Conservation (phyloP, 768 basidiomycete genomes). For the Xerocomellus intermedius region DNA sequence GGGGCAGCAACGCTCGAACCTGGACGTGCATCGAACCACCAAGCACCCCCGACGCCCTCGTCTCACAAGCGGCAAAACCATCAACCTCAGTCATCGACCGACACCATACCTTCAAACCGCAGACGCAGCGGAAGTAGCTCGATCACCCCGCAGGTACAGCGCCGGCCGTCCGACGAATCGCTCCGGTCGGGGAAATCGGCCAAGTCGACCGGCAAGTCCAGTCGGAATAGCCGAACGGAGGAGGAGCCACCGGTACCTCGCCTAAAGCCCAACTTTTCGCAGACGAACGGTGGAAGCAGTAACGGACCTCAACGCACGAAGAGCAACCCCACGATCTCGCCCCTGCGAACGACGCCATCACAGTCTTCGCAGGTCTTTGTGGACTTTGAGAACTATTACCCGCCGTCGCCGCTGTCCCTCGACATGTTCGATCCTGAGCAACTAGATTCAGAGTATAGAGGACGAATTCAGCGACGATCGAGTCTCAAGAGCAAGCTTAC, state of each 20-base stretch:
- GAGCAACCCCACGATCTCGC: constrained; percentile 46
- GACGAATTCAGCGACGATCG: constrained; percentile 28
- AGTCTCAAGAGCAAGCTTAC: constrained; percentile 35
- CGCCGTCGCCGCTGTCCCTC: constrained; percentile 30
- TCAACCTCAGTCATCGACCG: constrained; percentile 31
- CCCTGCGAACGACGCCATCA: constrained; percentile 20
- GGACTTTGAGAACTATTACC: constrained; percentile 23
- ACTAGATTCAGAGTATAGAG: constrained; percentile 25
- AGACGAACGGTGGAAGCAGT: constrained; percentile 11
- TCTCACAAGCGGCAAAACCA: constrained; percentile 25
- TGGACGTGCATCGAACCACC: constrained; percentile 28
- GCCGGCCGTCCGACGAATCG: constrained; percentile 40
- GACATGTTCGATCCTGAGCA: constrained; percentile 26
- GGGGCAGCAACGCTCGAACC: constrained; percentile 19
- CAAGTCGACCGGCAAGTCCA: constrained; percentile 32
- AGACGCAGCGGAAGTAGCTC: constrained; percentile 30
- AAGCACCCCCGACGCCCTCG: constrained; percentile 17
- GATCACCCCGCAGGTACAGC: constrained; percentile 20
- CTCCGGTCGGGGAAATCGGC: constrained; percentile 40
- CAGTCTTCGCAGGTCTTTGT: constrained; percentile 28
- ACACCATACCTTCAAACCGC: constrained; percentile 20
- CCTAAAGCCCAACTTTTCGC: constrained; percentile 27
- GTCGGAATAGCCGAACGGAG: constrained; percentile 27
- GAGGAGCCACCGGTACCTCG: constrained; percentile 32
- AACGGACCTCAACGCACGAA: constrained; percentile 41